phyloP scores from a whole-genome alignment of 2,329 filamentous ascomycete species.

The Waltergamsia citrina region DNA sequence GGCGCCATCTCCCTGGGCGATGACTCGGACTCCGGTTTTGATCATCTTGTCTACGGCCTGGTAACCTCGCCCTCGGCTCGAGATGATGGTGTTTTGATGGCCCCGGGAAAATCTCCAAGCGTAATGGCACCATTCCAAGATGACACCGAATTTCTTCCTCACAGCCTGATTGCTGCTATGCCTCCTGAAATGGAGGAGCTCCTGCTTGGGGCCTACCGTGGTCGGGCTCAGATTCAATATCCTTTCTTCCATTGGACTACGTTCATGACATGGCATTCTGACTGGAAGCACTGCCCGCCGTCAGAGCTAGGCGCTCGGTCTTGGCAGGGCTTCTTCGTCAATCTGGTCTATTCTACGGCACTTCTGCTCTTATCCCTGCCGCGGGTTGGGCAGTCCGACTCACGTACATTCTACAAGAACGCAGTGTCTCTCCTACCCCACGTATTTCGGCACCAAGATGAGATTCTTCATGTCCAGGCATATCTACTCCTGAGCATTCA shows the following conservation, averaged over 20 bases:
- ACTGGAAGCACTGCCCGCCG: slow-evolving; percentile 8
- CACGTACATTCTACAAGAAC: slow-evolving; percentile 10
- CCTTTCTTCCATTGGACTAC: slow-evolving; percentile 13
- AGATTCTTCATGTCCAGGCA: slow-evolving; percentile 9
- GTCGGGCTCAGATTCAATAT: slow-evolving; percentile 14
- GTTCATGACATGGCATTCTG: slow-evolving; percentile 9
- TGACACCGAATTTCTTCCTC: background rate
- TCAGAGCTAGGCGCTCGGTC: slow-evolving; percentile 1
- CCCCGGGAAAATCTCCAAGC: too few relatives aligned
- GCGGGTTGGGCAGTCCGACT: slow-evolving; percentile 9
- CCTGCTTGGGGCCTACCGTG: slow-evolving; percentile 13
- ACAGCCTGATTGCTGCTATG: slow-evolving; percentile 3
- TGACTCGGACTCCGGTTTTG: slow-evolving; percentile 6
- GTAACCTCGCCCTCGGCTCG: slow-evolving; percentile 5
- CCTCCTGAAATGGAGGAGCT: slow-evolving; percentile 9
- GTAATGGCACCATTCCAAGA: background rate
- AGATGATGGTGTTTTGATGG: slow-evolving; percentile 1
- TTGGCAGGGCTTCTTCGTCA: slow-evolving; percentile 16
- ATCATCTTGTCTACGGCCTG: slow-evolving; percentile 5
- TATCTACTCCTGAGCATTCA: slow-evolving; percentile 14
- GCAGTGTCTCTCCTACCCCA: slow-evolving; percentile 9
- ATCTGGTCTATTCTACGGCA: slow-evolving; percentile 14
- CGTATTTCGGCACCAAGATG: slow-evolving; percentile 11
- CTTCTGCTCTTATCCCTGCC: slow-evolving; percentile 9
- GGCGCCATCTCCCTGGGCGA: slow-evolving; percentile 4